Percentiles rank a stretch among this genome's conserved stretches.
phyloP scores from a whole-genome alignment of 1,139 yeast genomes.

The Debaryomycetaceae sp. region DNA sequence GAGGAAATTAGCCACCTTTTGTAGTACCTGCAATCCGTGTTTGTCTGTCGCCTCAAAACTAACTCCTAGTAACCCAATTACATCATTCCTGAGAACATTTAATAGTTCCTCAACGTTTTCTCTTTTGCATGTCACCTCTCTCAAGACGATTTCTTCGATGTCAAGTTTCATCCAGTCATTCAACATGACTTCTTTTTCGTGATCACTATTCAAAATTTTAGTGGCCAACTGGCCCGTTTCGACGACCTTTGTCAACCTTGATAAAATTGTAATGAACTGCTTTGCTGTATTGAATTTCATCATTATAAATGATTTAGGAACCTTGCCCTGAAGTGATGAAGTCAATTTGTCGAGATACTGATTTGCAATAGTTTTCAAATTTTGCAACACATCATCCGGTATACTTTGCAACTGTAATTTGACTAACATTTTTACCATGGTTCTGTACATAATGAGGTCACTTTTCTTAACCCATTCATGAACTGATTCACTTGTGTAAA shows the following conservation, averaged over 20 bases:
- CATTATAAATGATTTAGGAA: conserved; percentile 49
- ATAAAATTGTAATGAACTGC: conserved; percentile 54
- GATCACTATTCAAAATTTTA: conserved; percentile 43
- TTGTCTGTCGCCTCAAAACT: conserved; percentile 3
- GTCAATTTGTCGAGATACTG: conserved; percentile 41
- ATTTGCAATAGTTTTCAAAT: conserved; percentile 43
- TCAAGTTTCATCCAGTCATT: conserved; percentile 60
- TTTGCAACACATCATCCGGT: conserved; percentile 52
- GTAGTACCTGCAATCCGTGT: conserved; percentile 3
- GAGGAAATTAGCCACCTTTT: conserved; percentile 22
- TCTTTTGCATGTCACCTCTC: conserved; percentile 55
- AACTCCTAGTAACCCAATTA: conserved; percentile 3
- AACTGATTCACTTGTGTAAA: conserved; percentile 50
- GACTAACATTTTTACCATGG: conserved; percentile 61
- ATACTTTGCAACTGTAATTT: conserved; percentile 60
- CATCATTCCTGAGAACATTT: conserved; percentile 38
- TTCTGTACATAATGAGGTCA: conserved; percentile 61
- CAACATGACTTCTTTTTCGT: conserved; percentile 51
- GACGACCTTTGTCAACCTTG: conserved; percentile 55
- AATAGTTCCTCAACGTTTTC: conserved; percentile 29
- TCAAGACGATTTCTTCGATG: conserved; percentile 43
- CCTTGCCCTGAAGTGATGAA: conserved; percentile 32
- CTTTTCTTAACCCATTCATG: conserved; percentile 63
- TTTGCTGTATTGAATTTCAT: conserved; percentile 55
- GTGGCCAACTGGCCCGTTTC: conserved; percentile 59